Evolutionary conservation across 805 yeast species (phyloP).

Genomic region (Ogataea nakhonphanomensis): DNA sequence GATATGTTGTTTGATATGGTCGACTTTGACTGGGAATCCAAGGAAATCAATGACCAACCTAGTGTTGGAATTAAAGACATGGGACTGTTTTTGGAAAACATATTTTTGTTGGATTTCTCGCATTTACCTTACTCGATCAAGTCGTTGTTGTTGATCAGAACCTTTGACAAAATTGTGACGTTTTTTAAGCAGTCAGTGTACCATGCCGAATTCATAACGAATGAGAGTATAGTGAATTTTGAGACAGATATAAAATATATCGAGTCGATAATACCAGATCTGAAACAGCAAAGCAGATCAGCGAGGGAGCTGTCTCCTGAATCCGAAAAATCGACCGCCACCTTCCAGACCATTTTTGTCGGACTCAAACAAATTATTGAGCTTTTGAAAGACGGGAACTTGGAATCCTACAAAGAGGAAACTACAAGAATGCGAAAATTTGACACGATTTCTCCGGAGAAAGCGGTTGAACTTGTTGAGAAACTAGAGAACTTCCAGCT

Average conservation of each 20-base stretch:
- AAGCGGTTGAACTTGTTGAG: slow-evolving; percentile 57
- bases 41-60: slow-evolving; percentile 52
- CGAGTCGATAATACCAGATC: slow-evolving; percentile 49
- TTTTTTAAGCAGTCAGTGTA: slow-evolving; percentile 61
- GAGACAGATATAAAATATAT: slow-evolving; percentile 76
- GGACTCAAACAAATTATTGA: slow-evolving; percentile 80
- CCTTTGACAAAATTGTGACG: slow-evolving; percentile 79
- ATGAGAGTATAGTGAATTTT: slow-evolving; percentile 66
- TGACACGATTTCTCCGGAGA: slow-evolving; percentile 70
- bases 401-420: slow-evolving; percentile 60
- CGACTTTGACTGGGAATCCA: slow-evolving; percentile 80
- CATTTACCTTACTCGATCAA: slow-evolving; percentile 76
- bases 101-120: slow-evolving; percentile 80
- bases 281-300: slow-evolving; percentile 27
- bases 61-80: slow-evolving; percentile 75
- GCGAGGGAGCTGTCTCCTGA: slow-evolving; percentile 17
- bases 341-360: slow-evolving; percentile 68
- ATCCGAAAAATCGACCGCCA: slow-evolving; percentile 32
- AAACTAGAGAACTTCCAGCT: slow-evolving; percentile 42
- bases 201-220: slow-evolving; percentile 53
- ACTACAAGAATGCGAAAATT: slow-evolving; percentile 58
- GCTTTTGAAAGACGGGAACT: slow-evolving; percentile 59
- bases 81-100: slow-evolving; percentile 78
- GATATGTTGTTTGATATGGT: slow-evolving; percentile 78
- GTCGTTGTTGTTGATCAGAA: slow-evolving; percentile 76